Percentiles rank a stretch among this genome's conserved stretches.
phyloP scores from a whole-genome alignment of 805 yeast species.

The Pichia manshurica region DNA sequence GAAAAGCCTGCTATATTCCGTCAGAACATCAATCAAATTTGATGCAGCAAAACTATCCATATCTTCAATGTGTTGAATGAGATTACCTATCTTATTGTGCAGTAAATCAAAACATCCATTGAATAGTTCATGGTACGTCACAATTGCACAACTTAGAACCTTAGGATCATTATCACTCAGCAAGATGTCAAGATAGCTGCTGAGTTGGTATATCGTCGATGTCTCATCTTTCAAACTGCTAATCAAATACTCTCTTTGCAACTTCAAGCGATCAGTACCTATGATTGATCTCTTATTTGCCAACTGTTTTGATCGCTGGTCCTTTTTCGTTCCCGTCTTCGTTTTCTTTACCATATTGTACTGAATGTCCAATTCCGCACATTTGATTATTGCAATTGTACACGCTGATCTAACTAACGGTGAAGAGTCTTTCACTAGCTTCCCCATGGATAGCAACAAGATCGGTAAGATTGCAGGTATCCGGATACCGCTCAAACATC shows the following conservation, averaged over 20 bases:
- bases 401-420: constrained; percentile 76
- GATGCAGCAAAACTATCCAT: constrained; percentile 75
- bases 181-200: constrained; percentile 44
- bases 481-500: constrained; percentile 76
- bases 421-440: constrained; percentile 63
- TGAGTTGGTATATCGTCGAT: constrained; percentile 44
- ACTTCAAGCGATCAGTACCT: background rate
- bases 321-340: background rate
- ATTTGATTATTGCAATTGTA: constrained; percentile 67
- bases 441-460: constrained; percentile 62
- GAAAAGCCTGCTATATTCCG: constrained; percentile 59
- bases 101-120: constrained; percentile 56
- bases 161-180: constrained; percentile 58
- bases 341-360: constrained; percentile 17
- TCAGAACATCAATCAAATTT: constrained; percentile 52
- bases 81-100: constrained; percentile 60
- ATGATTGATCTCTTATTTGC: background rate
- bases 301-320: too few species aligned
- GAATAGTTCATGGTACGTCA: constrained; percentile 47
- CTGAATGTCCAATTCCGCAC: constrained; percentile 32
- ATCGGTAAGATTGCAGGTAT: constrained; percentile 81
- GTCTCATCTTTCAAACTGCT: constrained; percentile 23
- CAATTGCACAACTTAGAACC: constrained; percentile 68
- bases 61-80: constrained; percentile 33
- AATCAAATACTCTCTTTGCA: constrained; percentile 4